Evolutionary conservation across 164 flowering plant genomes (phyloP), one percentile per base, ranked within the genome.

Genomic region (Annona squamosa): DNA sequence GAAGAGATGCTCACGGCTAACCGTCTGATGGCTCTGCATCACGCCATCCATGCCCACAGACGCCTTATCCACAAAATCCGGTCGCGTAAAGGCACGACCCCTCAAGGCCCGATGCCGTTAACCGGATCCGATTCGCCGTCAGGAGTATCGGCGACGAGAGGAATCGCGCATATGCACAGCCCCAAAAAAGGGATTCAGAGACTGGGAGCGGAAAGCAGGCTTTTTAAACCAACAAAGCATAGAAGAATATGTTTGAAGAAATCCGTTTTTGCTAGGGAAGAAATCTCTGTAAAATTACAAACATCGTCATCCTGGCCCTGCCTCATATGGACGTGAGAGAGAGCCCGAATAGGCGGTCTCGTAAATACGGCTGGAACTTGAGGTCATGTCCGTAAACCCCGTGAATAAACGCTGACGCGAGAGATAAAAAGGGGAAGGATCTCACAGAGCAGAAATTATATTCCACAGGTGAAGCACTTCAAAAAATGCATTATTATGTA

Each of bases 341-440:
- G 37, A 26, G 37, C 37, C 37, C 37, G 37, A 26, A 1, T 26
- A 26, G 79, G 69, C 63, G 68, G 42, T 76, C 43, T 43, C 41
- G n/a, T 72, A 37, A 76, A 46, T 72, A 76, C 12, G 18, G 6
- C 4, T 0, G 9, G 13, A 0, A 0, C 1, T 13, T 0, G 69
- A 63, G 79, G 72, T 62, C 52, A 47, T 2, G 67, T 56, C 0
- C 16, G 67, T 65, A 46, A 76, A 71, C 4, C 4, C 6, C 1
- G 10, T 19, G 57, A 66, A 71, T 71, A 65, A 76, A 65, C 59
- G 46, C 37, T 26, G 44, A 7, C 43, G 5, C 37, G 18, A 37
- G 63, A 48, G 48, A 16, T n/a, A 59, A 6, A 4, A 26, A 46
- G 4, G 13, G 48, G 46, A 7, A 66, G 45, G 75, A 77, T 78